Conservation (phyloP, 2,329 filamentous ascomycete species). For the Aureobasidium uvarum region DNA sequence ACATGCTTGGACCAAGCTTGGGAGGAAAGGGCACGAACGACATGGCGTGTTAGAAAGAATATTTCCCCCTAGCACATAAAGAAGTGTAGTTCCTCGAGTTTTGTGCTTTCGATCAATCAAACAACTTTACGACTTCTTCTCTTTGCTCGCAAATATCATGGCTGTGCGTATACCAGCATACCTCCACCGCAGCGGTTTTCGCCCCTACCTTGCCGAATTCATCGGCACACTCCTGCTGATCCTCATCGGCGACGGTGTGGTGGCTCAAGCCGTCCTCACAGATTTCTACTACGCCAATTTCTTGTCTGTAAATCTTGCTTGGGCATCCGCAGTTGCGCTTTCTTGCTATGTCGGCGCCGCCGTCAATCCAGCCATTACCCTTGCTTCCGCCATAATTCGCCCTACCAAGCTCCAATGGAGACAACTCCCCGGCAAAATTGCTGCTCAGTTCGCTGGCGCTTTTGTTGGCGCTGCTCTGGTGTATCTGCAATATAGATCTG, state of each 20-base stretch:
- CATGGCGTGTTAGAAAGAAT: not conserved
- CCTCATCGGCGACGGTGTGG: conserved; percentile 24
- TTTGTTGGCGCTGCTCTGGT: conserved; percentile 22
- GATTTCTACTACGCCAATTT: conserved; percentile 18
- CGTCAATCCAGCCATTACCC: conserved; percentile 20
- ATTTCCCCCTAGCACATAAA: not conserved
- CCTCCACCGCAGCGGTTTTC: not conserved
- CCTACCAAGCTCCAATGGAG: not conserved
- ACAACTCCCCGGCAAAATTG: conserved; percentile 9
- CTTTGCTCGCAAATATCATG: not conserved
- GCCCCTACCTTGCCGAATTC: conserved; percentile 24
- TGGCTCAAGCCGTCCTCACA: conserved; percentile 18
- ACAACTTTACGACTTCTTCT: conserved; percentile 1
- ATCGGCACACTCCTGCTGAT: conserved; percentile 18
- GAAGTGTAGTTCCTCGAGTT: not conserved
- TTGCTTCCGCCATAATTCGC: conserved; percentile 18
- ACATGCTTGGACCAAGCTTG: conserved; percentile 20
- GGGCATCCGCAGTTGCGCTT: conserved; percentile 12
- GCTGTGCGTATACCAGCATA: conserved; percentile 11
- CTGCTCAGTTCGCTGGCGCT: conserved; percentile 1
- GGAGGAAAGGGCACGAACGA: conserved; percentile 1
- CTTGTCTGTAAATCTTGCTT: conserved; percentile 17
- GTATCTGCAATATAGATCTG: conserved; percentile 4
- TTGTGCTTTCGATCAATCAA: not conserved
- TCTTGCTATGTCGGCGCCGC: conserved; percentile 15